Percentiles rank a stretch among this genome's conserved stretches.
Conservation (phyloP, 164 flowering plant species). For the Sextonia rubra region DNA sequence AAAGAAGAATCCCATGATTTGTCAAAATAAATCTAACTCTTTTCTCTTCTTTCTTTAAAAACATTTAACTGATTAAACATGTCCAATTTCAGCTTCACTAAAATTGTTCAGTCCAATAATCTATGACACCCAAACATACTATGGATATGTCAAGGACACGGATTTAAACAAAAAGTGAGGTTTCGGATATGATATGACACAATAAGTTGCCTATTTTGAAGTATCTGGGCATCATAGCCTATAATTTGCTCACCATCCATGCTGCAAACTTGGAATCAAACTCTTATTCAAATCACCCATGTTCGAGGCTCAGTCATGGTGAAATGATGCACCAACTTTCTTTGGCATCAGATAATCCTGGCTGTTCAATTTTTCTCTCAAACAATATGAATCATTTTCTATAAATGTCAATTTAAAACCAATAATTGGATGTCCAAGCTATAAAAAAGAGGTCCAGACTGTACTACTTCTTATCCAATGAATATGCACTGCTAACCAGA, state of each 20-base stretch:
- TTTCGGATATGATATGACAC: too few relatives aligned
- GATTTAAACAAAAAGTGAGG: too few relatives aligned
- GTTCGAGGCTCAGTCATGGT: too few relatives aligned
- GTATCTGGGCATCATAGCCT: too few relatives aligned
- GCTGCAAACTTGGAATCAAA: too few relatives aligned
- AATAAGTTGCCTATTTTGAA: too few relatives aligned
- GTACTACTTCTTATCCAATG: too few relatives aligned
- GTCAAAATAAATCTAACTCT: neutral
- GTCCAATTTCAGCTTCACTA: neutral
- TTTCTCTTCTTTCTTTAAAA: neutral
- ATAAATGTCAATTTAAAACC: neutral
- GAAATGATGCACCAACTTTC: neutral
- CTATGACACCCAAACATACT: too few relatives aligned
- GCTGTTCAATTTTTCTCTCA: neutral
- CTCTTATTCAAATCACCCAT: too few relatives aligned
- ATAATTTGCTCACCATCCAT: too few relatives aligned
- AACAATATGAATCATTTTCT: neutral
- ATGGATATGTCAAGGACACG: too few relatives aligned
- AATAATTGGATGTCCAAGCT: neutral
- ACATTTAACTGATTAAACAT: neutral
- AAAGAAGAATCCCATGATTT: conserved; percentile 6
- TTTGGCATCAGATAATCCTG: neutral
- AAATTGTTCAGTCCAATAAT: neutral
- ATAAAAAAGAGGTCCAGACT: neutral
- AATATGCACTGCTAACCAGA: too few relatives aligned